phyloP scores from a whole-genome alignment of 371 early-diverging fungal genomes.

The Mortierella sp. region DNA sequence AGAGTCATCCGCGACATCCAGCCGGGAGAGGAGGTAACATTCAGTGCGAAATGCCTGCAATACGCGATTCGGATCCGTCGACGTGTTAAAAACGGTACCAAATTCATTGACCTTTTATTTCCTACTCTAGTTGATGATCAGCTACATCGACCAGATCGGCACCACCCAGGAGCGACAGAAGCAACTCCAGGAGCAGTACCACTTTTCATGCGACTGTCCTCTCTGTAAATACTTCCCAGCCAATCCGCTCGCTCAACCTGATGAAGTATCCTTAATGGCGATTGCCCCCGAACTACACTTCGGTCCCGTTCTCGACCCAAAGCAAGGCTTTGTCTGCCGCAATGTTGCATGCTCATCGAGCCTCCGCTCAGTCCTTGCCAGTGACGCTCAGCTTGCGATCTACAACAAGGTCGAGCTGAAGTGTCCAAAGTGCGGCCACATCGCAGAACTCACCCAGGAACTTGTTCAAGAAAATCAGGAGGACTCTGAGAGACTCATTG shows the following conservation, averaged over 20 bases:
- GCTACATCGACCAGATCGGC: slow-evolving; percentile 51
- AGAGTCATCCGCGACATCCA: slow-evolving; percentile 40
- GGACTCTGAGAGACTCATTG: slow-evolving; percentile 9
- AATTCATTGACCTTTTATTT: not conserved
- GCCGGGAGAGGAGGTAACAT: slow-evolving; percentile 52
- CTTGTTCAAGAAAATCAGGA: slow-evolving; percentile 34
- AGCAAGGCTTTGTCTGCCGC: slow-evolving; percentile 36
- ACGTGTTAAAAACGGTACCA: no score
- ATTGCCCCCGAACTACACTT: not conserved
- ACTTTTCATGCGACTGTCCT: slow-evolving; percentile 34
- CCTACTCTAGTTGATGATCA: slow-evolving; percentile 28
- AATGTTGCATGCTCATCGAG: slow-evolving; percentile 9
- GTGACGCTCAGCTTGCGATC: slow-evolving; percentile 28
- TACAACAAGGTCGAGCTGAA: slow-evolving; percentile 40
- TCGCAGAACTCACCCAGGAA: slow-evolving; percentile 30
- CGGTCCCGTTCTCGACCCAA: slow-evolving; percentile 23
- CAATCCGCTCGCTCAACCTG: slow-evolving; percentile 30
- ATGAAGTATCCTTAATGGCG: slow-evolving; percentile 3
- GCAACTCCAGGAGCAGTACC: slow-evolving; percentile 37
- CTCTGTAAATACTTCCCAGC: slow-evolving; percentile 37
- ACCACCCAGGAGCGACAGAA: slow-evolving; percentile 34
- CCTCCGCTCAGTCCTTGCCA: slow-evolving; percentile 13
- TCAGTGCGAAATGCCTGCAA: no score
- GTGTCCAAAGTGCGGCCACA: slow-evolving; percentile 22
- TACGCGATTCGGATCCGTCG: no score